Percentiles rank a stretch among this genome's conserved stretches.
phyloP scores from a whole-genome alignment of 176 grass and related monocot genomes.

The Aegilops tauschii region DNA sequence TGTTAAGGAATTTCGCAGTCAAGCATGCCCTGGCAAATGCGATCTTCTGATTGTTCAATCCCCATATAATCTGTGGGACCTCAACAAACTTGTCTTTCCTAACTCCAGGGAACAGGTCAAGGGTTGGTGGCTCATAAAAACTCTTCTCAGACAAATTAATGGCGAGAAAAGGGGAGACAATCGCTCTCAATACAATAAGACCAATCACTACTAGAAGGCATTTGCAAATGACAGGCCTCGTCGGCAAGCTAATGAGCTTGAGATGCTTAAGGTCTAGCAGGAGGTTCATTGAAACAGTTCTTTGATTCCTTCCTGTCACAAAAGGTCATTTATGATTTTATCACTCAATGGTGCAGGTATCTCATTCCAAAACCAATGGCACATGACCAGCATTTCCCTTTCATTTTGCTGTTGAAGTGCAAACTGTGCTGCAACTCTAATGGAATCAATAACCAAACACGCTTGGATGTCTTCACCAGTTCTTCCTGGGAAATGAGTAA shows the following conservation, averaged over 20 bases:
- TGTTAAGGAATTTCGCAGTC: constrained; percentile 80
- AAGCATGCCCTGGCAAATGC: constrained; percentile 85
- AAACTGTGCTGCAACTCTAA: not conserved
- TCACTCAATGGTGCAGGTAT: constrained; percentile 10
- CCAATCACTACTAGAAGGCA: constrained; percentile 50
- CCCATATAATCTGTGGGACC: constrained; percentile 98
- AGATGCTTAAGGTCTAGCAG: constrained; percentile 49
- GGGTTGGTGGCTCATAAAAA: constrained; percentile 39
- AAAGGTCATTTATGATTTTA: not conserved
- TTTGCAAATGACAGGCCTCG: constrained; percentile 56
- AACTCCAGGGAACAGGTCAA: constrained; percentile 47
- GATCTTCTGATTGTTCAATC: constrained; percentile 98
- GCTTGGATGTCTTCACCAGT: not conserved
- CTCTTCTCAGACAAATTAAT: constrained; percentile 46
- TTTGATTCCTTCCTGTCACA: constrained; percentile 19
- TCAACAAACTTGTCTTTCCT: constrained; percentile 77
- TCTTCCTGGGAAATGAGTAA: not conserved
- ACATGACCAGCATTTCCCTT: not conserved
- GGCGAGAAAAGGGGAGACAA: constrained; percentile 53
- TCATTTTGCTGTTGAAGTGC: not conserved
- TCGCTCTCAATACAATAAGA: constrained; percentile 54
- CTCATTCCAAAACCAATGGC: not conserved
- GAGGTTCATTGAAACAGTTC: constrained; percentile 34
- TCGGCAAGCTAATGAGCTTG: constrained; percentile 43
- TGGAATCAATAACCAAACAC: constrained; percentile 3